Conservation (phyloP, 2,329 filamentous ascomycete species). For the Metarhizium robertsii region DNA sequence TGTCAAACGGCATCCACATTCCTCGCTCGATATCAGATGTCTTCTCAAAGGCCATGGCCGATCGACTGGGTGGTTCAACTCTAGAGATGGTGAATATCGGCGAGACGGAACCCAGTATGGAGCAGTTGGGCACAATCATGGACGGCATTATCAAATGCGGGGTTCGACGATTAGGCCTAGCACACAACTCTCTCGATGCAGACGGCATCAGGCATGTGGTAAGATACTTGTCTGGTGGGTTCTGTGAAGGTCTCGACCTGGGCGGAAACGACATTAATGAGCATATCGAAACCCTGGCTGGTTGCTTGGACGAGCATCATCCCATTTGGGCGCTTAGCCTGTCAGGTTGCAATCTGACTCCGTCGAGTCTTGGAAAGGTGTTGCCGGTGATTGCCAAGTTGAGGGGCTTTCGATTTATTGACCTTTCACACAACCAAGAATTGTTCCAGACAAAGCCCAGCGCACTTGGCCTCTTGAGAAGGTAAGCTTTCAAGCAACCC, state of each 20-base stretch:
- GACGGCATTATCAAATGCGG: conserved; percentile 74
- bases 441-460: conserved; percentile 69
- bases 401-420: conserved; percentile 73
- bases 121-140: conserved; percentile 67
- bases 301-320: conserved; percentile 40
- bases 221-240: conserved; percentile 63
- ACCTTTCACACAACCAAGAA: conserved; percentile 80
- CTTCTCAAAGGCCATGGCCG: conserved; percentile 64
- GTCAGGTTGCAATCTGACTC: conserved; percentile 73
- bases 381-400: conserved; percentile 65
- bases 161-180: conserved; percentile 69
- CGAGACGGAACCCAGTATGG: conserved; percentile 63
- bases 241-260: conserved; percentile 81
- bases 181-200: conserved; percentile 67
- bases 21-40: conserved; percentile 42
- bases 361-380: conserved; percentile 62
- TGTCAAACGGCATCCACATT: conserved; percentile 24
- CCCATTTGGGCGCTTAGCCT: conserved; percentile 75
- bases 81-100: conserved; percentile 79
- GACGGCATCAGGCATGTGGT: conserved; percentile 68
- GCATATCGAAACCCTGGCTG: conserved; percentile 43
- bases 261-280: conserved; percentile 69
- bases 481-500: conserved; percentile 33
- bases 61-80: conserved; percentile 64
- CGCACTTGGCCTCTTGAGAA: conserved; percentile 64